A percentile compares a stretch with the other conserved stretches of the same genome.
These are phyloP conservation scores for Drosera capensis DNA, from an alignment of 148 eudicot species.

Conservation along the genomic window DNA sequence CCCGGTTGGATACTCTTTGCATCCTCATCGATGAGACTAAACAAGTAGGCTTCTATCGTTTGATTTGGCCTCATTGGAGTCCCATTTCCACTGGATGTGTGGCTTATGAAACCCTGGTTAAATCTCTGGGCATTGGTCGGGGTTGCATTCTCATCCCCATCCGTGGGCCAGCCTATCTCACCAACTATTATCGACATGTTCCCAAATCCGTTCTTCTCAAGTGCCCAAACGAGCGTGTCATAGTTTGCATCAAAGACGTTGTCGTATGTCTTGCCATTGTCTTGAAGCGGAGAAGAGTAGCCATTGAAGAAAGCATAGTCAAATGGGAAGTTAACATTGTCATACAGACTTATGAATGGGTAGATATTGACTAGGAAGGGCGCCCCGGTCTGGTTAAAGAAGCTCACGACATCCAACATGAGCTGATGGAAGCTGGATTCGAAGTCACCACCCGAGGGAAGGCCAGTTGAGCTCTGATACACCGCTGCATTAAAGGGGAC, in stretches of 20 bases:
- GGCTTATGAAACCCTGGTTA: conserved; percentile 27
- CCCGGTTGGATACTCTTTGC: conserved; percentile 76
- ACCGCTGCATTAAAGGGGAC: conserved; percentile 67
- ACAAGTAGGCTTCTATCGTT: conserved; percentile 56
- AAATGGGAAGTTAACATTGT: conserved; percentile 23
- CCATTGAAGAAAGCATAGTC: conserved; percentile 35
- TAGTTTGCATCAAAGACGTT: conserved; percentile 38
- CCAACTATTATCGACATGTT: conserved; percentile 27
- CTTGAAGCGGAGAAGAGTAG: conserved; percentile 17
- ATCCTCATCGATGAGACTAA: conserved; percentile 66
- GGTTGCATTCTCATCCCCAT: conserved; percentile 28
- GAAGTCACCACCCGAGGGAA: conserved; percentile 33
- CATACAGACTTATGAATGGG: conserved; percentile 31
- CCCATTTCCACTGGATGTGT: conserved; percentile 39
- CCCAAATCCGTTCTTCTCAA: conserved; percentile 26
- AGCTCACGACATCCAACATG: conserved; percentile 22
- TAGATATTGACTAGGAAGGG: conserved; percentile 31
- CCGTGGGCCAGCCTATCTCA: conserved; percentile 40
- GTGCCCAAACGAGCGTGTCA: conserved; percentile 36
- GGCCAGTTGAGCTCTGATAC: conserved; percentile 21
- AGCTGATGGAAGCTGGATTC: conserved; percentile 21
- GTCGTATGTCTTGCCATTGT: conserved; percentile 22
- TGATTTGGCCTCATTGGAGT: conserved; percentile 53
- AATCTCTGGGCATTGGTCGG: conserved; percentile 23
- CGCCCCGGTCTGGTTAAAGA: conserved; percentile 15